Percentiles rank a stretch among this genome's conserved stretches.
Evolutionary conservation across 2,329 filamentous ascomycete genomes (phyloP).

Genomic region (Thermothelomyces thermophilus): DNA sequence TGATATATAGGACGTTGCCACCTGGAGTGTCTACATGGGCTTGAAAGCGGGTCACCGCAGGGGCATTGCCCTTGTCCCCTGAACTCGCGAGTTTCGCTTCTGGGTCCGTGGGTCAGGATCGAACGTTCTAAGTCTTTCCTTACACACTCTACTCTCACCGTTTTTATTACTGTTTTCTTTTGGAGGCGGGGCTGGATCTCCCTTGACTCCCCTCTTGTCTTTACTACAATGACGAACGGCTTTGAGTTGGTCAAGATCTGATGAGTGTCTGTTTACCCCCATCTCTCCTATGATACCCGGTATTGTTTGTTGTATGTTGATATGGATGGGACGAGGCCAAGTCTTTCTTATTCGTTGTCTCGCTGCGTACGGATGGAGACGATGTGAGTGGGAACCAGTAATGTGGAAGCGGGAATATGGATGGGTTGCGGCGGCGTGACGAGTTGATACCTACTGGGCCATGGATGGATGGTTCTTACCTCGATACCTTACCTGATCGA

Average conservation of each 20-base stretch:
- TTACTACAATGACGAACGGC: conserved; percentile 1
- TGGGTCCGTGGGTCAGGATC: too few species aligned
- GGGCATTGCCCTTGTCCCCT: conserved; percentile 20
- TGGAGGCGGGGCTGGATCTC: neutral
- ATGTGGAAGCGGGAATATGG: neutral
- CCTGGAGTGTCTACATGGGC: conserved; percentile 25
- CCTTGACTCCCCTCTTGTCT: neutral
- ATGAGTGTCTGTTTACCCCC: conserved; percentile 4
- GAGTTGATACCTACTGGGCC: conserved; percentile 1
- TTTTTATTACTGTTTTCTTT: neutral
- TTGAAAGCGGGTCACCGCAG: conserved; percentile 23
- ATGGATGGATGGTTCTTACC: neutral
- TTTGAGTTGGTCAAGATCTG: neutral
- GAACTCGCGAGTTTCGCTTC: too few species aligned
- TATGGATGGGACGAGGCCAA: conserved; percentile 7
- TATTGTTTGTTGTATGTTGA: conserved; percentile 10
- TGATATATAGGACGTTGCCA: conserved; percentile 23
- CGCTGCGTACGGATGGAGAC: neutral
- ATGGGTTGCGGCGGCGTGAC: neutral
- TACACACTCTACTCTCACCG: neutral
- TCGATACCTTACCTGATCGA: neutral
- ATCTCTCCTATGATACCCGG: conserved; percentile 18
- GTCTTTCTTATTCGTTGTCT: neutral
- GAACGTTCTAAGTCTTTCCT: neutral
- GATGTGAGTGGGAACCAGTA: neutral